Conservation (phyloP, 139 green algal genomes). For the Desmodesmus armatus region DNA sequence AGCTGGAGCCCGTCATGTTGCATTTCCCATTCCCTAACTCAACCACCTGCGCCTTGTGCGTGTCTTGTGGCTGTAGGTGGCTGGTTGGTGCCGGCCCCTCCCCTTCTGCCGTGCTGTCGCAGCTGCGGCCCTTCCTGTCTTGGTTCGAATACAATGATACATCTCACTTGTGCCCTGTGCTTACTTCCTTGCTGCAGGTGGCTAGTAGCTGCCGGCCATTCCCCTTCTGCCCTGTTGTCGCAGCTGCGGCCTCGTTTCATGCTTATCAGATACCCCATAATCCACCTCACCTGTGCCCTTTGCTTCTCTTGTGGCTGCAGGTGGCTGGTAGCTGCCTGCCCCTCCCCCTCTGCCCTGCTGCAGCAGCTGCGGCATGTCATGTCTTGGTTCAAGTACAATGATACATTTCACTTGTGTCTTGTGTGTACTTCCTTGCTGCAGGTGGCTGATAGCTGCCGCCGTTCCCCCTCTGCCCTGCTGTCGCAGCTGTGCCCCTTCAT, state of each 20-base stretch:
- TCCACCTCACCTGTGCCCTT: not conserved
- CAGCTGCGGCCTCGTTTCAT: too few relatives aligned
- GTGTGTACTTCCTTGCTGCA: not conserved
- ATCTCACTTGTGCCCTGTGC: not conserved
- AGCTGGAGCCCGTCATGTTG: too few relatives aligned
- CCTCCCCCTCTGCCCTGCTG: too few relatives aligned
- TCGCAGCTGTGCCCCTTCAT: too few relatives aligned
- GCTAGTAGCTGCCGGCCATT: not conserved
- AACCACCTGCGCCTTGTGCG: not conserved
- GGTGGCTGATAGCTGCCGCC: not conserved
- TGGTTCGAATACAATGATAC: not conserved
- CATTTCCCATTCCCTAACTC: too few relatives aligned
- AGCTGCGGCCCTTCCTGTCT: not conserved
- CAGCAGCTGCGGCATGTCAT: too few relatives aligned
- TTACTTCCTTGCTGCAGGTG: not conserved
- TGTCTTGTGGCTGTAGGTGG: conserved; percentile 12
- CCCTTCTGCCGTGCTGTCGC: too few relatives aligned
- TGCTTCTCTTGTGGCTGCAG: conserved; percentile 16
- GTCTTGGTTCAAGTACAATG: not conserved
- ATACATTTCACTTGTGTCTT: not conserved
- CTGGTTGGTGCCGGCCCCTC: not conserved
- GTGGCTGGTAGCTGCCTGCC: not conserved
- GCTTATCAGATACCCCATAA: too few relatives aligned
- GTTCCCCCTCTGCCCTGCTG: too few relatives aligned
- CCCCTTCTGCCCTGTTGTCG: not conserved